phyloP scores from a whole-genome alignment of 1,139 yeast genomes.

The Pichia sp. region DNA sequence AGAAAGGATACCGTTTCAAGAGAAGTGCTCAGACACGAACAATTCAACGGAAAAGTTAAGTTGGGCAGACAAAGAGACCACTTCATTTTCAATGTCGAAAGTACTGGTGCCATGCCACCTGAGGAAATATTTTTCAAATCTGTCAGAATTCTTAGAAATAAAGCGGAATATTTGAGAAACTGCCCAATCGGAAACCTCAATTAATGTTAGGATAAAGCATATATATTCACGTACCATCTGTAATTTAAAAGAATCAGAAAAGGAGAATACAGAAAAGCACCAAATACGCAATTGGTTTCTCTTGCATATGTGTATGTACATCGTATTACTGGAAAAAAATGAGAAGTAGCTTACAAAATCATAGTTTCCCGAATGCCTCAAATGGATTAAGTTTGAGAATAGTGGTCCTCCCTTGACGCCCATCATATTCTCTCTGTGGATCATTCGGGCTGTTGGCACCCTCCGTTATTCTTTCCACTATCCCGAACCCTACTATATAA shows the following conservation, averaged over 20 bases:
- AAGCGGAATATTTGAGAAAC: slow-evolving; percentile 75
- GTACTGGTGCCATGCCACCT: slow-evolving; percentile 95
- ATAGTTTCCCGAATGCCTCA: slow-evolving; percentile 4
- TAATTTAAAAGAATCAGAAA: not conserved
- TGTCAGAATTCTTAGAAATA: slow-evolving; percentile 76
- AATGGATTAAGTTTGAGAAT: slow-evolving; percentile 34
- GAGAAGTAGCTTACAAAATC: not conserved
- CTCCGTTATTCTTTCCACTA: slow-evolving; percentile 18
- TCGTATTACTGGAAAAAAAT: not conserved
- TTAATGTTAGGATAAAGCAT: slow-evolving; percentile 11
- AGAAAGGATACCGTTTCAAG: slow-evolving; percentile 95
- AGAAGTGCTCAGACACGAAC: slow-evolving; percentile 90
- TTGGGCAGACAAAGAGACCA: slow-evolving; percentile 90
- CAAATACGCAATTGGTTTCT: not conserved
- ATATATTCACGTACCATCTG: not conserved
- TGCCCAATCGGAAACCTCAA: slow-evolving; percentile 64
- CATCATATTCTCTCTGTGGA: slow-evolving; percentile 34
- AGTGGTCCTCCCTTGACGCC: slow-evolving; percentile 39
- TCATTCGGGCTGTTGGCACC: slow-evolving; percentile 7
- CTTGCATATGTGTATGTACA: slow-evolving; percentile 4
- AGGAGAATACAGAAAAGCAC: not conserved
- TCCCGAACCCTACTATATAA: slow-evolving; percentile 33
- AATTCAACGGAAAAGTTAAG: slow-evolving; percentile 82
- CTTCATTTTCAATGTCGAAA: slow-evolving; percentile 88
- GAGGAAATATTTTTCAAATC: slow-evolving; percentile 92